Conservation (phyloP, 2,329 filamentous ascomycete genomes). For the Xylaria sp. region DNA sequence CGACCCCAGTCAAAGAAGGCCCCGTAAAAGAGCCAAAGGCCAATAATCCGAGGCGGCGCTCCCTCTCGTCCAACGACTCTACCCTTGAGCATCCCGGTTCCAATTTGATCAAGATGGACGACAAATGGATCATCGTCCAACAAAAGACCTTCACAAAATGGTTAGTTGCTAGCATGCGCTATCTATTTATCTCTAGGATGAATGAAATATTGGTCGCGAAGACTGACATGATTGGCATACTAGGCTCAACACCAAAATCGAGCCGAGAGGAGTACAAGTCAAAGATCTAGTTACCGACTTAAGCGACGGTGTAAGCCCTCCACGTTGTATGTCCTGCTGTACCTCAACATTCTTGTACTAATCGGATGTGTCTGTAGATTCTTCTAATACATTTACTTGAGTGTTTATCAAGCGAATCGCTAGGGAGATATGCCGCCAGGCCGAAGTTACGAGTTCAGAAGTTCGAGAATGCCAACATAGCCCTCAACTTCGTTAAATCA, state of each 20-base stretch:
- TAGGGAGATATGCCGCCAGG: constrained; percentile 94
- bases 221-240: constrained; percentile 34
- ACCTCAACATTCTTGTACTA: constrained; percentile 3
- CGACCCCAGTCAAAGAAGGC: constrained; percentile 37
- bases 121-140: constrained; percentile 80
- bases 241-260: constrained; percentile 96
- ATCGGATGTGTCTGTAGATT: constrained; percentile 60
- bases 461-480: constrained; percentile 98
- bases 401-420: constrained; percentile 90
- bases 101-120: constrained; percentile 65
- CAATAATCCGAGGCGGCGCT: constrained; percentile 44
- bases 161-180: constrained; percentile 49
- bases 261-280: constrained; percentile 76
- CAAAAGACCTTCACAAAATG: constrained; percentile 99
- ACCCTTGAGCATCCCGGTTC: constrained; percentile 51
- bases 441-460: constrained; percentile 95
- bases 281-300: constrained; percentile 88
- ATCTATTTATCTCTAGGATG: not conserved
- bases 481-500: constrained; percentile 89
- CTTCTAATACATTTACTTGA: constrained; percentile 96
- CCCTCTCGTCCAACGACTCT: constrained; percentile 50
- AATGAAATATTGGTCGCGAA: not conserved
- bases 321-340: not conserved
- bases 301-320: constrained; percentile 77
- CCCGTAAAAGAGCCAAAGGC: constrained; percentile 38